Evolutionary conservation across 441 rosid genomes (phyloP), one percentile per base, ranked within the genome.

Genomic region (Sinapis alba): DNA sequence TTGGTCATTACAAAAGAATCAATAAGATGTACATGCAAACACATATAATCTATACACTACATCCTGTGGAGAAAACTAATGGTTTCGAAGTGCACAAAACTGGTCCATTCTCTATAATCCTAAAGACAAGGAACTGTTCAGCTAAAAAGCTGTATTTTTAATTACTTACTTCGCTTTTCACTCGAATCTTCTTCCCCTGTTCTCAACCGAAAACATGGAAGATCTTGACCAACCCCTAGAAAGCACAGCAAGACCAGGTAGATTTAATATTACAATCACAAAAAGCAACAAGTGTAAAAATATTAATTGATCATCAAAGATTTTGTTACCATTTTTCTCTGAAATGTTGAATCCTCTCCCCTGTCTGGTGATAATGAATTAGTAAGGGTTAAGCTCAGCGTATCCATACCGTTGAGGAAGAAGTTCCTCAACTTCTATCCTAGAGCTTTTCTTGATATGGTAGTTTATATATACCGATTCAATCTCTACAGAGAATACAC

Each of bases 371-470:
- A 24, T 53, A 24, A 65, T 64, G 72, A 77, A 67, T 90, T 84
- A 88, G 60, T 72, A 87, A 63, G 81, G 87, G 80, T 79, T 83
- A 59, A 86, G 78, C 67, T 82, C 89, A 10, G 80, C 60, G 57
- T 86, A 92, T 71, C 88, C 88, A 71, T 81, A 86, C 15, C 87
- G 80, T 18, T 83, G 79, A 9, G 97, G 97, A 80, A 94, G 83
- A 69, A 92, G 82, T 81, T 94, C 98, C 82, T 96, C 98, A 47
- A 87, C 97, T 86, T 94, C 93, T 15, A 96, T 80, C 83, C 98
- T 87, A 23, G 97, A 84, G 86, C 82, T 87, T 84, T 89, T 94
- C 87, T 82, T 88, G 59, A 89, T 82, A 72, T 83, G 84, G 61
- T 80, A 85, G 63, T 81, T 70, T 34, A 82, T 86, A 65, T 78